phyloP scores from a whole-genome alignment of 2,329 filamentous ascomycete species.

The Neoscytalidium dimidiatum region DNA sequence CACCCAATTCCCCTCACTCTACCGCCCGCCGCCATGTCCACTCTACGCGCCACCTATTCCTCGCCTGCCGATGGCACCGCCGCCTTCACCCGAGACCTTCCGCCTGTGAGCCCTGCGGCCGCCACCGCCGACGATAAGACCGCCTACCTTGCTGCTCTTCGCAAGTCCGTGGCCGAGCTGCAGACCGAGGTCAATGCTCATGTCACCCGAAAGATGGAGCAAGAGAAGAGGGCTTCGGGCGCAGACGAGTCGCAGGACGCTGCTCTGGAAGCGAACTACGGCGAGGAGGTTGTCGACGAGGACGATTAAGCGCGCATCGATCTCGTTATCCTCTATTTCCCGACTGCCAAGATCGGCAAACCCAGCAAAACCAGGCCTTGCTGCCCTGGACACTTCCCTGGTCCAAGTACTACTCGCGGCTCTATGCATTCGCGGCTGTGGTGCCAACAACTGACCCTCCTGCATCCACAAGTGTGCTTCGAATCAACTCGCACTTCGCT shows the following conservation, averaged over 20 bases:
- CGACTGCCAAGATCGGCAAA: background rate
- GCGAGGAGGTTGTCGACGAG: constrained; percentile 74
- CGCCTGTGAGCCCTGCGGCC: constrained; percentile 24
- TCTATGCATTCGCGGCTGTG: too few relatives aligned
- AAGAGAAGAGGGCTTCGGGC: constrained; percentile 57
- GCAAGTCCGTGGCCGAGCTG: constrained; percentile 57
- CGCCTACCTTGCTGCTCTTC: constrained; percentile 61
- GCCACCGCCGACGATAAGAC: constrained; percentile 53
- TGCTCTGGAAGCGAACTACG: constrained; percentile 70
- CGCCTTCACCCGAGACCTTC: constrained; percentile 28
- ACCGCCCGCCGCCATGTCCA: constrained; percentile 25
- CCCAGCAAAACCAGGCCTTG: background rate
- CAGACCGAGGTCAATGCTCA: constrained; percentile 70
- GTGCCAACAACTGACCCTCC: too few relatives aligned
- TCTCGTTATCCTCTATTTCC: background rate
- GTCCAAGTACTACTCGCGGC: too few relatives aligned
- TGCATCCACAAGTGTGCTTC: too few relatives aligned
- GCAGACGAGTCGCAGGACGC: constrained; percentile 40
- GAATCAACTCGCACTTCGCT: too few relatives aligned
- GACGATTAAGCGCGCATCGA: constrained; percentile 42
- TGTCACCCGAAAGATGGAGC: constrained; percentile 73
- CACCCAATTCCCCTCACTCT: constrained; percentile 10
- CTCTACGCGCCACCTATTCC: constrained; percentile 56
- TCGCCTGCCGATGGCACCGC: constrained; percentile 48
- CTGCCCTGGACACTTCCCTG: too few relatives aligned